Evolutionary conservation across 352 stramenopile species (phyloP), one percentile per base, ranked within the genome.

Genomic region (Phytophthora niederhauseri): DNA sequence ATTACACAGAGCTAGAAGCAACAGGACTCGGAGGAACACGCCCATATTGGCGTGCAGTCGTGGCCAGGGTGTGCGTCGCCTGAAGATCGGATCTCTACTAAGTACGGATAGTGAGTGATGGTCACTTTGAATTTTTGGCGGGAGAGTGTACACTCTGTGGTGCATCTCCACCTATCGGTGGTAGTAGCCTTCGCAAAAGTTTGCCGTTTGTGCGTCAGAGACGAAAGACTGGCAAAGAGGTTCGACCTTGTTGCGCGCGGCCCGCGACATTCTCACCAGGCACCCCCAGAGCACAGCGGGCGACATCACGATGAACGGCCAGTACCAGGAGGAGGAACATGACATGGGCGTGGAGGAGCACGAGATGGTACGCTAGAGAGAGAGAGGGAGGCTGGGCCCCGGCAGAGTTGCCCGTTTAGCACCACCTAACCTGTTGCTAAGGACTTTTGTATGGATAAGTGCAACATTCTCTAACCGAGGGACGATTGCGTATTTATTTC

Each of bases 281-380:
- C 3, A 17, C 19, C 19, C 30, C 19, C 45, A 17, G 45, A 26
- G 19, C 19, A 20, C 4, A 51, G 45, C 24, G 11, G 43, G 22
- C 49, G 57, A 41, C 24, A 17, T 15, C 53, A 57, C 6, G 24
- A 76, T 73, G 74, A 65, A 61, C 43, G 70, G 12, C 48, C 77
- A 83, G 54, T 87, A 81, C 64, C 66, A 84, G 61, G 81, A 88
- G 55, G 71, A 83, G 51, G 77, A 80, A 61, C 70, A 81, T 53
- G 64, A 68, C 30, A 73, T 75, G 51, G 72, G 50, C 14, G 65
- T 64, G 36, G 75, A 87, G 57, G 66, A 75, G 30, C 80, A 88
- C 49, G 82, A 88, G 59, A 77, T 84, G 55, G 77, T 82, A 51
- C 45, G 45, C 43, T 14, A 6, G 17, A 17, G n/a, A 5, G 43